Conservation (phyloP, 2,329 filamentous ascomycete species). For the Bipolaris gigantea region DNA sequence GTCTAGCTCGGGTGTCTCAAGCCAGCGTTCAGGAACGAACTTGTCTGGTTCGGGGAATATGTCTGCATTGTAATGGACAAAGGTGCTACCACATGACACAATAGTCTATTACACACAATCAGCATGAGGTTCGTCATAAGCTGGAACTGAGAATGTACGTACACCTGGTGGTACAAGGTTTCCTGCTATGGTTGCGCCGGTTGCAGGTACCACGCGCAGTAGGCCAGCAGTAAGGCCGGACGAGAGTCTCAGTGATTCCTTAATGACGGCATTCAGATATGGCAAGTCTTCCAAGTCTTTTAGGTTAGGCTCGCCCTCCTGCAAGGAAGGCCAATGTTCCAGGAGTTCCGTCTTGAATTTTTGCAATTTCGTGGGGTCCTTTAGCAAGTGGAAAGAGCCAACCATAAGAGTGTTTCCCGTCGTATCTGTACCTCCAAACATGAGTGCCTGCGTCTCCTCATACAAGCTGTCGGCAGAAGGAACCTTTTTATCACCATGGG, state of each 20-base stretch:
- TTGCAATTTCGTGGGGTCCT: slow-evolving; percentile 35
- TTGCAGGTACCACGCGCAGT: slow-evolving; percentile 26
- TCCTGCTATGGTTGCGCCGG: slow-evolving; percentile 27
- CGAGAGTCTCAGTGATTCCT: slow-evolving; percentile 45
- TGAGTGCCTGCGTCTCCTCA: slow-evolving; percentile 51
- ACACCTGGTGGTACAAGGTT: slow-evolving; percentile 25
- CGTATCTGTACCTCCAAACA: slow-evolving; percentile 54
- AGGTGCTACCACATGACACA: slow-evolving; percentile 37
- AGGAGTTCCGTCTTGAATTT: slow-evolving; percentile 47
- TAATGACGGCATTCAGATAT: slow-evolving; percentile 44
- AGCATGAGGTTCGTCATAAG: background rate
- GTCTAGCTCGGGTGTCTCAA: slow-evolving; percentile 31
- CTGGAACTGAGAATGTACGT: slow-evolving; percentile 1
- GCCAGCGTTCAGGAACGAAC: slow-evolving; percentile 41
- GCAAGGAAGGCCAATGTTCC: slow-evolving; percentile 42
- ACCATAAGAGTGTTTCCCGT: slow-evolving; percentile 48
- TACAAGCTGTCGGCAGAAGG: slow-evolving; percentile 43
- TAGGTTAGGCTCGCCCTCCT: slow-evolving; percentile 29
- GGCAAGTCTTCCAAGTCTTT: slow-evolving; percentile 44
- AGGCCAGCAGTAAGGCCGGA: slow-evolving; percentile 38
- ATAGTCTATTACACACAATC: slow-evolving; percentile 19
- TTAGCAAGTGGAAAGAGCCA: slow-evolving; percentile 48
- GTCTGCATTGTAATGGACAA: slow-evolving; percentile 38
- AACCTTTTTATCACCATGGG: slow-evolving; percentile 37
- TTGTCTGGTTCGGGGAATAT: slow-evolving; percentile 35